Evolutionary conservation across 345 rosid species (phyloP), one percentile per base, ranked within the genome.

Genomic region (Hibiscus tridactylites): DNA sequence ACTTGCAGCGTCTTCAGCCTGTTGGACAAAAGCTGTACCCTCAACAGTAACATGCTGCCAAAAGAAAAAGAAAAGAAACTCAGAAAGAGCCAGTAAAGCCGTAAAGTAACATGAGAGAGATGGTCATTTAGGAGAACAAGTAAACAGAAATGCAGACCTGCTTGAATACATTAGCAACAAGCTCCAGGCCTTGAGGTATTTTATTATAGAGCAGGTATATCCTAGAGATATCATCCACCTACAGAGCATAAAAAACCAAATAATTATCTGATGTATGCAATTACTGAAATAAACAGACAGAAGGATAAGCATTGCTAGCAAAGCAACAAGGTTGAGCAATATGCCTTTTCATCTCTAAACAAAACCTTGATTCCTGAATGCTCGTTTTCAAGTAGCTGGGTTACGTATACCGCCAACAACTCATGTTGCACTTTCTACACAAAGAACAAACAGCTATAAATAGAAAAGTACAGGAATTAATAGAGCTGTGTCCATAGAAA

Each of bases 181-280:
- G 97, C 57, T 91, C 99, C 84, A 96, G 77, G 75, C 97, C 97
- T 69, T 72, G 70, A 2, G 83, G 78, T 74, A 91, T 88, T 74
- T 90, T 88, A 72, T 81, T 84, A 74, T 87, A 96, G 59, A 92
- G 98, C 83, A 93, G 86, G 81, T 86, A 92, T 88, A 92, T 92
- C 85, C 99, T 83, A 29, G 98, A 96, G 68, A 96, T 89, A 82
- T 96, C 99, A 19, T 88, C 97, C 71, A 86, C 89, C 99, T 95
- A 78, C 39, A 73, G 33, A 19, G 33, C 3, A 49, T 47, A 63
- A 61, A 61, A 74, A 66, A 60, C 50, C 21, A 11, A 17, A 66
- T 62, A 42, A 28, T 12, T 17, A n/a, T 16, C 19, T 19, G 9
- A 13, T 46, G 13, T 0, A 9, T 19, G 52, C 3, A 68, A 60